These are phyloP conservation scores for Rutidosis leptorrhynchoides DNA, from an alignment of 129 eudicot genomes.

Conservation along the genomic window DNA sequence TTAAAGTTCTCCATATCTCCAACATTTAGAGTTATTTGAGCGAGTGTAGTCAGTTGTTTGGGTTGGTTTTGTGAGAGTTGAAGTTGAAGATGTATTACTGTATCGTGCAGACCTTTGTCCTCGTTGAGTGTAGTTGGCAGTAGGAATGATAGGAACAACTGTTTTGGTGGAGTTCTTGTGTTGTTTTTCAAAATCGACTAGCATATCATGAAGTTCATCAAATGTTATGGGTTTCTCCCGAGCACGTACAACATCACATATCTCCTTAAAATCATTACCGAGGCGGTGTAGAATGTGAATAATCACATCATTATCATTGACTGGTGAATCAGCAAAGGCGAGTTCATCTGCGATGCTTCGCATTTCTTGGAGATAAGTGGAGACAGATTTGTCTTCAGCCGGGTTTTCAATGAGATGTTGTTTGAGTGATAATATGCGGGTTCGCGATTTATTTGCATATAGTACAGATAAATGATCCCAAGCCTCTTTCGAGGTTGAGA, in stretches of 20 bases:
- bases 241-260: not conserved
- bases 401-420: not conserved
- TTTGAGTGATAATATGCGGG: not conserved
- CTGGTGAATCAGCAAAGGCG: not conserved
- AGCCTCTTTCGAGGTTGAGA: no score
- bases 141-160: not conserved
- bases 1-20: no score
- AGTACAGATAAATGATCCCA: no score
- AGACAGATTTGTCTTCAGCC: not conserved
- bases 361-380: not conserved
- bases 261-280: not conserved
- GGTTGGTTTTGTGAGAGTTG: no score
- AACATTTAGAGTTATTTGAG: no score
- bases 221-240: not conserved
- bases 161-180: not conserved
- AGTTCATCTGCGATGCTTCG: not conserved
- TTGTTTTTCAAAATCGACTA: not conserved
- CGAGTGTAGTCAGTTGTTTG: not conserved
- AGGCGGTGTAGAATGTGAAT: not conserved
- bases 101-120: no score
- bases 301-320: not conserved
- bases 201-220: not conserved
- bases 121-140: not conserved
- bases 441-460: no score
- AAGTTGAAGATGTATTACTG: no score